A percentile compares a stretch with the other conserved stretches of the same genome.
These are phyloP conservation scores for Suillus plorans DNA, from an alignment of 768 basidiomycete species.

Conservation along the genomic window DNA sequence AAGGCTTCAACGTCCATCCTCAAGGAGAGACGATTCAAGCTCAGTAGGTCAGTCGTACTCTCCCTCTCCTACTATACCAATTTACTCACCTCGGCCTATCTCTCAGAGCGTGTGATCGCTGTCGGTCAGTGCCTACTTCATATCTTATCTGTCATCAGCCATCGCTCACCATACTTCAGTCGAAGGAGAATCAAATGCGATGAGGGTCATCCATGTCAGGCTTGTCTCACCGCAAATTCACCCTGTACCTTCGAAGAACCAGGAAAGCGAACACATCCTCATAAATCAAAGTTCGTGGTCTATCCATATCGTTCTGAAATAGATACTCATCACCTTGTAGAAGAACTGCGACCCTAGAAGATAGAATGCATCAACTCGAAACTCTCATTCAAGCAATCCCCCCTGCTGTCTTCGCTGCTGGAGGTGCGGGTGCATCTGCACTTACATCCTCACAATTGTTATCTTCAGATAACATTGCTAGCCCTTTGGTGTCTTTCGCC, in stretches of 20 bases:
- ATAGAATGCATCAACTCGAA: constrained; percentile 86
- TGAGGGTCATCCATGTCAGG: constrained; percentile 87
- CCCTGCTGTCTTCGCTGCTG: constrained; percentile 72
- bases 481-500: constrained; percentile 39
- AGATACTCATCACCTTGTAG: constrained; percentile 32
- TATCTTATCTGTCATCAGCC: background rate
- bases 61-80: background rate
- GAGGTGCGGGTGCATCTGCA: constrained; percentile 38
- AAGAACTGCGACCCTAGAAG: constrained; percentile 80
- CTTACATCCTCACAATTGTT: constrained; percentile 33
- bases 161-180: constrained; percentile 33
- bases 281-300: constrained; percentile 80
- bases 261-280: constrained; percentile 80
- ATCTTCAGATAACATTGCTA: constrained; percentile 30
- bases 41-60: constrained; percentile 63
- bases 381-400: constrained; percentile 84
- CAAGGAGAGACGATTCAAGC: constrained; percentile 84
- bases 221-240: constrained; percentile 79
- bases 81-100: constrained; percentile 11
- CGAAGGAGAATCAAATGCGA: constrained; percentile 86
- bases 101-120: constrained; percentile 85
- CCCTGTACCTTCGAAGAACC: constrained; percentile 87
- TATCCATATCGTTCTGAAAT: constrained; percentile 9
- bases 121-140: constrained; percentile 58
- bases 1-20: constrained; percentile 50